Evolutionary conservation across 2,329 filamentous ascomycete species (phyloP).

Genomic region (Stagonosporopsis rhizophila): DNA sequence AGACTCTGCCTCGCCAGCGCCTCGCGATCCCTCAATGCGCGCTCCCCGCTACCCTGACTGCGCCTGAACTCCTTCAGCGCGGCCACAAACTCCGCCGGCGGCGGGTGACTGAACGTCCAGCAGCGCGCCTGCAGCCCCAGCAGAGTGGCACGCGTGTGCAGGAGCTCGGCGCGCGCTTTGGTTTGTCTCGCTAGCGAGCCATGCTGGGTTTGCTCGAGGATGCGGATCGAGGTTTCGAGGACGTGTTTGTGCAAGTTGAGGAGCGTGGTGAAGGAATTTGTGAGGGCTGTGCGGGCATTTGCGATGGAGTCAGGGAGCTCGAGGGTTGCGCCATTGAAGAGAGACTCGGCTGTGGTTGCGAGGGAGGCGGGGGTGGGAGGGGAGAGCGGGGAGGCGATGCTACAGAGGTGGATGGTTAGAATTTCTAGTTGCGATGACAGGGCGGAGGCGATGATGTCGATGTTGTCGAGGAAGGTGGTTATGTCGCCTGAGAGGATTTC

Average conservation of each 20-base stretch:
- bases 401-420: constrained; percentile 43
- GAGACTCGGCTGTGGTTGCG: constrained; percentile 9
- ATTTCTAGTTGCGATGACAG: constrained; percentile 45
- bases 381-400: constrained; percentile 36
- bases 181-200: constrained; percentile 52
- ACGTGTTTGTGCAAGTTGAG: constrained; percentile 48
- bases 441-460: constrained; percentile 42
- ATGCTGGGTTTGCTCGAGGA: constrained; percentile 57
- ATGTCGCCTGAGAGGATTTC: constrained; percentile 51
- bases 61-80: constrained; percentile 45
- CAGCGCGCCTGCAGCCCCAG: constrained; percentile 52
- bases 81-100: constrained; percentile 33
- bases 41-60: constrained; percentile 39
- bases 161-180: constrained; percentile 53
- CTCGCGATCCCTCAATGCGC: constrained; percentile 41
- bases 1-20: constrained; percentile 44
- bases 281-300: constrained; percentile 39
- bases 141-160: constrained; percentile 51
- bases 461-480: constrained; percentile 50
- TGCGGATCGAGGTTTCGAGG: constrained; percentile 50
- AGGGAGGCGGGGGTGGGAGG: constrained; percentile 23
- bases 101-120: constrained; percentile 36
- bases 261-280: constrained; percentile 43
- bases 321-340: constrained; percentile 22
- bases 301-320: constrained; percentile 36